These are phyloP conservation scores for Crucibulum laeve DNA, from an alignment of 768 basidiomycete species.

Conservation along the genomic window DNA sequence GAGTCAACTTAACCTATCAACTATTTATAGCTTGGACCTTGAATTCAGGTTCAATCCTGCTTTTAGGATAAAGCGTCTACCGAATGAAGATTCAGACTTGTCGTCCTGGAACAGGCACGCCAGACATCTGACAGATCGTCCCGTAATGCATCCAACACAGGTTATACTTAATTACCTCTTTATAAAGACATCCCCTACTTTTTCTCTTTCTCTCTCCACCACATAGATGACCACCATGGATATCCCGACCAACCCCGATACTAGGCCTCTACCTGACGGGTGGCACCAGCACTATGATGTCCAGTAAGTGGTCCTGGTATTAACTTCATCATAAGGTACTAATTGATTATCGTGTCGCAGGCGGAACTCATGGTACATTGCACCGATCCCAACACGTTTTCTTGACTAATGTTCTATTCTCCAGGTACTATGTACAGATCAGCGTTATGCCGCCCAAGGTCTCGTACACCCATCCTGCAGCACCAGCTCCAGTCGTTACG, in stretches of 20 bases:
- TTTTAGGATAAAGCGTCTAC: too few species aligned
- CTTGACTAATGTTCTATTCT: background rate
- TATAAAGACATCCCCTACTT: too few species aligned
- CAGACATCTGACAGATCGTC: background rate
- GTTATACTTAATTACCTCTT: too few species aligned
- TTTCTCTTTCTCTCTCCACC: background rate
- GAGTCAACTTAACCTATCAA: too few species aligned
- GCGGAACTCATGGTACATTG: too few species aligned
- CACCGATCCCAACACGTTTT: background rate
- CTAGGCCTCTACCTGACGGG: constrained; percentile 23
- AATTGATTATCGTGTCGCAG: too few species aligned
- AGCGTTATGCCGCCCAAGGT: constrained; percentile 24
- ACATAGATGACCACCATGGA: too few species aligned
- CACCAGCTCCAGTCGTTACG: constrained; percentile 6
- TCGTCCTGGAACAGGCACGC: background rate
- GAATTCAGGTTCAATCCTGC: background rate
- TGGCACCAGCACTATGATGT: constrained; percentile 30
- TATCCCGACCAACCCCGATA: constrained; percentile 11
- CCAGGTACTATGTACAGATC: constrained; percentile 31
- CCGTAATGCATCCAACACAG: too few species aligned
- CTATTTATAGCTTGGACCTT: too few species aligned
- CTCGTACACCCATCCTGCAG: constrained; percentile 27
- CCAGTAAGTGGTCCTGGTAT: constrained; percentile 16
- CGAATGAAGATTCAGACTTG: too few species aligned
- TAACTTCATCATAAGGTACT: too few species aligned